phyloP scores from a whole-genome alignment of 2,329 filamentous ascomycete genomes.

The Aspergillus pseudoterreus region DNA sequence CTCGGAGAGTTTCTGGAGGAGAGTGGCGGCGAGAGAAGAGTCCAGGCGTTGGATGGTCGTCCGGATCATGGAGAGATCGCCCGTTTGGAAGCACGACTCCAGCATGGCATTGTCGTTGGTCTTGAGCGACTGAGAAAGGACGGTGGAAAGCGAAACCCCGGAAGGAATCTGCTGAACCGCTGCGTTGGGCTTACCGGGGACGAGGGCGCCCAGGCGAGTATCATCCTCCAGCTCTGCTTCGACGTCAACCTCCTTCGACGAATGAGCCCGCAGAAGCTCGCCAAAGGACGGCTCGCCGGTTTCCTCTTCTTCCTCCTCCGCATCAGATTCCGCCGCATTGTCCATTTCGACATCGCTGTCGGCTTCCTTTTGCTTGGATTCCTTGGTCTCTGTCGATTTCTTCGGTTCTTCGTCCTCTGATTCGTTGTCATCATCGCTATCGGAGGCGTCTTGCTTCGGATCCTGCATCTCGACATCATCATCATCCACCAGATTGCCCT shows the following conservation, averaged over 20 bases:
- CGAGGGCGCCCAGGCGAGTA: slow-evolving; percentile 42
- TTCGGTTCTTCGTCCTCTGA: slow-evolving; percentile 19
- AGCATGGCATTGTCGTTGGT: slow-evolving; percentile 88
- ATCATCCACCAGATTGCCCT: slow-evolving; percentile 44
- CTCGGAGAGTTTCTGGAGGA: slow-evolving; percentile 81
- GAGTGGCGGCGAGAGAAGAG: slow-evolving; percentile 71
- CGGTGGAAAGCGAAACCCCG: slow-evolving; percentile 79
- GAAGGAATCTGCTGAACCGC: slow-evolving; percentile 58
- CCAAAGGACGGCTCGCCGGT: slow-evolving; percentile 70
- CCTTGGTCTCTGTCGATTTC: slow-evolving; percentile 15
- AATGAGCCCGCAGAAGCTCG: slow-evolving; percentile 70
- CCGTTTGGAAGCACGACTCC: slow-evolving; percentile 84
- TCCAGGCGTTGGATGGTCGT: slow-evolving; percentile 88
- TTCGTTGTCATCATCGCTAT: slow-evolving; percentile 22
- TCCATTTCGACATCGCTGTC: slow-evolving; percentile 29
- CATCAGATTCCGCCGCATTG: slow-evolving; percentile 32
- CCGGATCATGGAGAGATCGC: slow-evolving; percentile 71
- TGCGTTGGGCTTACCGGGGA: slow-evolving; percentile 43
- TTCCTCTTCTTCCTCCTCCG: slow-evolving; percentile 36
- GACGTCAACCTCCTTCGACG: slow-evolving; percentile 73
- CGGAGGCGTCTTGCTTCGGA: slow-evolving; percentile 32
- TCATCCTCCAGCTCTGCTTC: slow-evolving; percentile 46
- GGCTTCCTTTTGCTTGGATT: slow-evolving; percentile 12
- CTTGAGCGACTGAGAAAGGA: slow-evolving; percentile 87
- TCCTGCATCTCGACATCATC: slow-evolving; percentile 43